Conservation (phyloP, 768 basidiomycete species). For the Chalciporus piperatus region DNA sequence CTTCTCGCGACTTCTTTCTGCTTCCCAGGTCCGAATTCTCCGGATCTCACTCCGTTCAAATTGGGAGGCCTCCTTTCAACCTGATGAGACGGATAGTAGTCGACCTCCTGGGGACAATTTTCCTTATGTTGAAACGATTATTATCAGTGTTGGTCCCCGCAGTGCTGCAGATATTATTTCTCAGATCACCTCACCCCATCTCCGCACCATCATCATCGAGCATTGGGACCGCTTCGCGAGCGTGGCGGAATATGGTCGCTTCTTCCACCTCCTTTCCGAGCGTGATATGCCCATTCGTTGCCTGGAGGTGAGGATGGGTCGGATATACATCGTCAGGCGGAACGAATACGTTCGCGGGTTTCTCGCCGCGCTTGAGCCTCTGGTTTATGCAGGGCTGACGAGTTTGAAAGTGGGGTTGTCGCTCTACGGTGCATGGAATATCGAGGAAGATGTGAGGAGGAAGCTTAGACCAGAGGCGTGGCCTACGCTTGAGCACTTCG, state of each 20-base stretch:
- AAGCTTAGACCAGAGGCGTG: conserved; percentile 8
- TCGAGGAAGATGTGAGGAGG: conserved; percentile 6
- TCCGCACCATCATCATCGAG: conserved; percentile 7
- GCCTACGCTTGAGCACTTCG: conserved; percentile 9
- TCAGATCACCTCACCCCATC: conserved; percentile 8
- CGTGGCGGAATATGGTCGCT: not conserved
- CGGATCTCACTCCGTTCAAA: conserved; percentile 6
- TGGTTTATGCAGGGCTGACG: conserved; percentile 2
- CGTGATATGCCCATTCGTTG: not conserved
- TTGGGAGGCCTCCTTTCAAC: not conserved
- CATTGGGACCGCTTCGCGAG: conserved; percentile 1
- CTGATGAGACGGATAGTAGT: not conserved
- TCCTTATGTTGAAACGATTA: conserved; percentile 2
- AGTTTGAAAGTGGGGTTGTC: conserved; percentile 8
- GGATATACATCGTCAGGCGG: not conserved
- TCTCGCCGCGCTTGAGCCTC: conserved; percentile 2
- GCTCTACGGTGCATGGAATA: conserved; percentile 5
- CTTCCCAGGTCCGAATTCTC: conserved; percentile 5
- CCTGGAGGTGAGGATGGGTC: conserved; percentile 8
- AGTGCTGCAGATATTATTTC: conserved; percentile 7
- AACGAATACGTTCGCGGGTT: conserved; percentile 7
- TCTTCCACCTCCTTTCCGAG: conserved; percentile 6
- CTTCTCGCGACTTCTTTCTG: conserved; percentile 7
- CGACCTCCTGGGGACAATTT: not conserved
- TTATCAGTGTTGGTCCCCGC: conserved; percentile 6